These are phyloP conservation scores for Epichloe sibirici DNA, from an alignment of 2,329 filamentous ascomycete genomes.

Conservation along the genomic window DNA sequence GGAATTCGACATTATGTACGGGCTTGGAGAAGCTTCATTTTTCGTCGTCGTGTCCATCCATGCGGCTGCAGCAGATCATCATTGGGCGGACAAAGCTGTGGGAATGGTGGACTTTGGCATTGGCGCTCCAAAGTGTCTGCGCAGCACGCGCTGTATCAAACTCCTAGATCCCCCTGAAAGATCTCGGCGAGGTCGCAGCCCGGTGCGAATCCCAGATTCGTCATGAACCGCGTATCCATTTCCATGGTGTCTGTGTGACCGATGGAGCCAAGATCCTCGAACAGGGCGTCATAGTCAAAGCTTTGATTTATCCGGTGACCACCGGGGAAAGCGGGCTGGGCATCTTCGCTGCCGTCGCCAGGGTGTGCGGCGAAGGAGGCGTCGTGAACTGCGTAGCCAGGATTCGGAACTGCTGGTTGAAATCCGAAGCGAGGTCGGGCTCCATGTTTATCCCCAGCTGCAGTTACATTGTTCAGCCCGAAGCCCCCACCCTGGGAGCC, in stretches of 20 bases:
- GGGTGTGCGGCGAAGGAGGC: neutral
- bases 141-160: conserved; percentile 7
- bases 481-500: neutral
- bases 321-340: neutral
- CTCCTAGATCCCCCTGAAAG: conserved; percentile 27
- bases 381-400: neutral
- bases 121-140: too few relatives aligned
- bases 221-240: conserved; percentile 51
- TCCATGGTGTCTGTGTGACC: conserved; percentile 37
- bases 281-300: conserved; percentile 38
- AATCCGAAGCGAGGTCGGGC: neutral
- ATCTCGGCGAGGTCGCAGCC: conserved; percentile 47
- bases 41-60: too few relatives aligned
- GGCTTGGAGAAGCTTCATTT: too few relatives aligned
- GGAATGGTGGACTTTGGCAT: too few relatives aligned
- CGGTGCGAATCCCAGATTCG: conserved; percentile 52
- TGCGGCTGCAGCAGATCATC: too few relatives aligned
- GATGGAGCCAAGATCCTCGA: conserved; percentile 39
- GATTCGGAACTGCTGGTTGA: neutral
- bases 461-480: neutral
- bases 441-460: neutral
- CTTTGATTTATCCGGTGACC: conserved; percentile 10
- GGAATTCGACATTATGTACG: too few relatives aligned
- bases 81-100: too few relatives aligned
- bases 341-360: neutral